Percentiles rank a stretch among this genome's conserved stretches.
Evolutionary conservation across 768 basidiomycete genomes (phyloP).

Genomic region (Agaricus bisporus): DNA sequence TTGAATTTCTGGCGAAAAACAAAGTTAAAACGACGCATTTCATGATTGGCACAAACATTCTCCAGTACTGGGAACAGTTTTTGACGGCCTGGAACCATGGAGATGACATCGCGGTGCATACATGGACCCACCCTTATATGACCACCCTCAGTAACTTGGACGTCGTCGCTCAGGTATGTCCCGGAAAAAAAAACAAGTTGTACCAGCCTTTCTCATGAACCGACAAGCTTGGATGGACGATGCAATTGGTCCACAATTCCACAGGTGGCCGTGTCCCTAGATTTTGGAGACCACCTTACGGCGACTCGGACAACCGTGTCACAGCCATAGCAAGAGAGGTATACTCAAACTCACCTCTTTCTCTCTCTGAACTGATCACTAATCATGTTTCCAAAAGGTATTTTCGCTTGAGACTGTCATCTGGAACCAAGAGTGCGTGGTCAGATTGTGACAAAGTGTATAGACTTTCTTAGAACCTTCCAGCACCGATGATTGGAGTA

Average conservation of each 20-base stretch:
- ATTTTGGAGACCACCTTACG: conserved; percentile 89
- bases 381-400: conserved; percentile 21
- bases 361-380: too few relatives aligned
- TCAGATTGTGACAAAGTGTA: conserved; percentile 1
- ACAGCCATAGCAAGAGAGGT: conserved; percentile 81
- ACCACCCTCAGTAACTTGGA: conserved; percentile 66
- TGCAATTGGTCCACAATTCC: conserved; percentile 72
- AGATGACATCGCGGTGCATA: conserved; percentile 49
- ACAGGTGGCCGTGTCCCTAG: conserved; percentile 65
- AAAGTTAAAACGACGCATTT: conserved; percentile 79
- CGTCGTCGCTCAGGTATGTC: conserved; percentile 55
- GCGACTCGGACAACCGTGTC: conserved; percentile 80
- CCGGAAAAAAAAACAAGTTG: not conserved
- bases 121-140: conserved; percentile 78
- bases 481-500: conserved; percentile 75
- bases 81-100: conserved; percentile 40
- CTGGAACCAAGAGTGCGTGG: conserved; percentile 83
- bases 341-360: not conserved
- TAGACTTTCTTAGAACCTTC: not conserved
- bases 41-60: conserved; percentile 79
- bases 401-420: conserved; percentile 81
- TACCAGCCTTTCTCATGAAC: not conserved
- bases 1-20: conserved; percentile 62
- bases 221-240: conserved; percentile 69
- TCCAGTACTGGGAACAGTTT: conserved; percentile 52